Conservation (phyloP, 2,329 filamentous ascomycete species). For the Graphiopsis chlorocephala region DNA sequence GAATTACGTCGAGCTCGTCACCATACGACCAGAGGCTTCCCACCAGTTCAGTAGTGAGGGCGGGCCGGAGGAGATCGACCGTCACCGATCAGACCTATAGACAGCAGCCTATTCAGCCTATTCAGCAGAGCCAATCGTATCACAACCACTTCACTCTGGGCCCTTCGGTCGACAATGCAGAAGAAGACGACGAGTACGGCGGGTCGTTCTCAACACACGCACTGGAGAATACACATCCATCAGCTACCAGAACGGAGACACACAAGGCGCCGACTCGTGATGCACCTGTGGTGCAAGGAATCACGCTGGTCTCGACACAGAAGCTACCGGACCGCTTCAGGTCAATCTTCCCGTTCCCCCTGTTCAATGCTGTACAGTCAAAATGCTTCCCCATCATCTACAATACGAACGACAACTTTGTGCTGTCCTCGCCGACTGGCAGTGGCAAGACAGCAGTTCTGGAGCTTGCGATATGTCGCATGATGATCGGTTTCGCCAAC, state of each 20-base stretch:
- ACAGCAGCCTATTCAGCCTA: background rate
- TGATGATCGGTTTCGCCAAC: conserved; percentile 56
- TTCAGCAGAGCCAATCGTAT: background rate
- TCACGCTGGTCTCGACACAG: conserved; percentile 57
- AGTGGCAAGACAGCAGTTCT: conserved; percentile 82
- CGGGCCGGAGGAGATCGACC: conserved; percentile 25
- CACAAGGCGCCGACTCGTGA: background rate
- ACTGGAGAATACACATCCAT: background rate
- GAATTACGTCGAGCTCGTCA: conserved; percentile 32
- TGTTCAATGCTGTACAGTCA: conserved; percentile 82
- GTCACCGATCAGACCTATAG: background rate
- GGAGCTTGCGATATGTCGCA: conserved; percentile 76
- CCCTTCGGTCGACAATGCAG: background rate
- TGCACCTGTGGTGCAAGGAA: conserved; percentile 54
- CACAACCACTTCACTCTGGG: background rate
- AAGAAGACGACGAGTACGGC: background rate
- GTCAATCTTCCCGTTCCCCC: conserved; percentile 66
- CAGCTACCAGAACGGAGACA: background rate
- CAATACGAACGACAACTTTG: conserved; percentile 68
- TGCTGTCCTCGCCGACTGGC: conserved; percentile 77
- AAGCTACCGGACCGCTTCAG: conserved; percentile 68
- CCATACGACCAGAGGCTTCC: conserved; percentile 24
- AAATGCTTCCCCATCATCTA: conserved; percentile 70
- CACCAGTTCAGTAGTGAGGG: conserved; percentile 43
- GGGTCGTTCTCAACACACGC: background rate